Conservation (phyloP, 352 stramenopile species). For the Phytophthora nicotianae region DNA sequence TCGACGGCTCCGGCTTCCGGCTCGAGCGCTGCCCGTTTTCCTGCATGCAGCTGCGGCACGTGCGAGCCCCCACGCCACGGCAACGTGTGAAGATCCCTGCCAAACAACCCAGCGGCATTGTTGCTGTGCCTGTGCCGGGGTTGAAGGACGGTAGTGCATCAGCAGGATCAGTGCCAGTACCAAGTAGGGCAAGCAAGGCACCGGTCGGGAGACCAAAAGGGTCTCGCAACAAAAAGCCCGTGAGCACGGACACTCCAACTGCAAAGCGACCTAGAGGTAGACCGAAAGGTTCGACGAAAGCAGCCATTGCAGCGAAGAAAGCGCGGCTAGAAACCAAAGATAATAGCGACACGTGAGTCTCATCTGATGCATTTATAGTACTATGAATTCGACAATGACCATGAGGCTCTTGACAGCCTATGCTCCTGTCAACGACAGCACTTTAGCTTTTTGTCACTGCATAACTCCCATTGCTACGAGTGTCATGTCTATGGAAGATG, state of each 20-base stretch:
- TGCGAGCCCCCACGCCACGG: constrained; percentile 46
- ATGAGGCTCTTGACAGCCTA: too few relatives aligned
- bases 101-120: constrained; percentile 4
- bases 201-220: constrained; percentile 17
- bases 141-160: constrained; percentile 1
- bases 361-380: constrained; percentile 1
- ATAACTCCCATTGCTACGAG: constrained; percentile 2
- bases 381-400: constrained; percentile 16
- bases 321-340: constrained; percentile 8
- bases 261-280: constrained; percentile 21
- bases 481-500: constrained; percentile 11
- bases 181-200: constrained; percentile 12
- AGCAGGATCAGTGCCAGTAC: not conserved
- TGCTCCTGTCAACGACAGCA: too few relatives aligned
- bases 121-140: not conserved
- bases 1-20: constrained; percentile 68
- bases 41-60: constrained; percentile 76
- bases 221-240: constrained; percentile 12
- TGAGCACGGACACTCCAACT: constrained; percentile 3
- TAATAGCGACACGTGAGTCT: constrained; percentile 7
- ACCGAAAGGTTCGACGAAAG: constrained; percentile 33
- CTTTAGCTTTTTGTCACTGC: not conserved
- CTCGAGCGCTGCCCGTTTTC: constrained; percentile 75
- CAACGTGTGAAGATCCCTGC: constrained; percentile 19
- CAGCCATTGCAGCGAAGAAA: constrained; percentile 27